These are phyloP conservation scores for Brassica rapa DNA, from an alignment of 345 rosid species.

Conservation along the genomic window DNA sequence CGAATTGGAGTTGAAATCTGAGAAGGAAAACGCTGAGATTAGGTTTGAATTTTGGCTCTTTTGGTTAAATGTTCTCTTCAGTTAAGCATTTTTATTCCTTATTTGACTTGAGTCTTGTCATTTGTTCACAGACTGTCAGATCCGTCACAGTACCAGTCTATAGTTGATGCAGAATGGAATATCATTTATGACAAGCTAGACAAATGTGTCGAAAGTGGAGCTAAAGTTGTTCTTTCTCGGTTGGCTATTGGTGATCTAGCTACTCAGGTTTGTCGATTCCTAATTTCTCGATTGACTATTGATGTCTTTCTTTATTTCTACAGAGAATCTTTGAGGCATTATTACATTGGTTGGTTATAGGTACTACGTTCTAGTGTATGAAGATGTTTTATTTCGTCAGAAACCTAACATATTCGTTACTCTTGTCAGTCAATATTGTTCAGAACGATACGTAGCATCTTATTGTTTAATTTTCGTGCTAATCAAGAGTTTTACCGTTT, in stretches of 20 bases:
- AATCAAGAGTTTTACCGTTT: neutral
- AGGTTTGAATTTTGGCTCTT: slow-evolving; percentile 50
- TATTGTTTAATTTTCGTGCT: slow-evolving; percentile 14
- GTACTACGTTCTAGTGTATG: slow-evolving; percentile 6
- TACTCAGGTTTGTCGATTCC: slow-evolving; percentile 67
- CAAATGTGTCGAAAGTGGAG: slow-evolving; percentile 91
- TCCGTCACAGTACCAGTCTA: slow-evolving; percentile 96
- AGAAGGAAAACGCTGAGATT: slow-evolving; percentile 99
- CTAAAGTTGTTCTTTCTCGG: slow-evolving; percentile 94
- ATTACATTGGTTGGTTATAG: slow-evolving; percentile 13
- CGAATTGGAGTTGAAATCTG: slow-evolving; percentile 95
- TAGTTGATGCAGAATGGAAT: slow-evolving; percentile 99
- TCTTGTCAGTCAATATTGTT: slow-evolving; percentile 11
- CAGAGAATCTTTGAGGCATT: slow-evolving; percentile 16
- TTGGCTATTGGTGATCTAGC: slow-evolving; percentile 98
- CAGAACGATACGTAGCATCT: neutral
- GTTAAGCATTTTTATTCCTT: slow-evolving; percentile 11
- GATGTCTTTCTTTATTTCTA: neutral
- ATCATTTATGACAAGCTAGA: slow-evolving; percentile 97
- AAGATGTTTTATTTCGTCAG: slow-evolving; percentile 7
- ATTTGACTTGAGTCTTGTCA: slow-evolving; percentile 17
- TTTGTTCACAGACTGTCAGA: slow-evolving; percentile 70
- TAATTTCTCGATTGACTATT: slow-evolving; percentile 3
- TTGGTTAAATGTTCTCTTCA: neutral
- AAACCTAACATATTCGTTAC: slow-evolving; percentile 8